These are phyloP conservation scores for Synchytrium microbalum DNA, from an alignment of 371 early-diverging fungal genomes.

Conservation along the genomic window DNA sequence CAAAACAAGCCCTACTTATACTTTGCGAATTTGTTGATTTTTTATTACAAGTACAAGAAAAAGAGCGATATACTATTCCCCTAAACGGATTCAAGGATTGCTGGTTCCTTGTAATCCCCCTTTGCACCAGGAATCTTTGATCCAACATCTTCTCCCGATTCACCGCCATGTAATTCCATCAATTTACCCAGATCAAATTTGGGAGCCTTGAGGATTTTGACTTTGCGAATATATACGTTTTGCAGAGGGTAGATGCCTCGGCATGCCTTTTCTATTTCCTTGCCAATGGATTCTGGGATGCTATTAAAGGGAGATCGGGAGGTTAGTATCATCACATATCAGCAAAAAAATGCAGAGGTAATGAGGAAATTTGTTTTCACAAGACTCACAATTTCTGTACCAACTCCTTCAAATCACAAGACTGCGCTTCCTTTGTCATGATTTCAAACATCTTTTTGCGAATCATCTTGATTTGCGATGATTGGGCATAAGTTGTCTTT, in stretches of 20 bases:
- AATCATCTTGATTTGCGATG: slow-evolving; percentile 96
- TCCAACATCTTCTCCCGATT: slow-evolving; percentile 68
- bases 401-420: slow-evolving; percentile 93
- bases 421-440: slow-evolving; percentile 83
- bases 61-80: not conserved
- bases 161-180: slow-evolving; percentile 87
- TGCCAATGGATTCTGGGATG: slow-evolving; percentile 70
- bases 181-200: slow-evolving; percentile 91
- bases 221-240: slow-evolving; percentile 97
- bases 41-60: too few species aligned
- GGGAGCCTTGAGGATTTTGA: slow-evolving; percentile 99
- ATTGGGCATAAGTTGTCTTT: slow-evolving; percentile 98
- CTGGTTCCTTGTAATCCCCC: slow-evolving; percentile 34
- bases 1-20: too few species aligned
- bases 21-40: too few species aligned
- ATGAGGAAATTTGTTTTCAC: not conserved
- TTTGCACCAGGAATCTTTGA: slow-evolving; percentile 59
- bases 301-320: too few species aligned
- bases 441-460: slow-evolving; percentile 99
- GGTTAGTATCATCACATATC: too few species aligned
- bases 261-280: slow-evolving; percentile 95
- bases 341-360: too few species aligned
- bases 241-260: slow-evolving; percentile 98
- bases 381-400: slow-evolving; percentile 77
- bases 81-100: slow-evolving; percentile 1